A percentile compares a stretch with the other conserved stretches of the same genome.
Conservation (phyloP, 202 grass and related monocot genomes). For the Musa balbisiana region DNA sequence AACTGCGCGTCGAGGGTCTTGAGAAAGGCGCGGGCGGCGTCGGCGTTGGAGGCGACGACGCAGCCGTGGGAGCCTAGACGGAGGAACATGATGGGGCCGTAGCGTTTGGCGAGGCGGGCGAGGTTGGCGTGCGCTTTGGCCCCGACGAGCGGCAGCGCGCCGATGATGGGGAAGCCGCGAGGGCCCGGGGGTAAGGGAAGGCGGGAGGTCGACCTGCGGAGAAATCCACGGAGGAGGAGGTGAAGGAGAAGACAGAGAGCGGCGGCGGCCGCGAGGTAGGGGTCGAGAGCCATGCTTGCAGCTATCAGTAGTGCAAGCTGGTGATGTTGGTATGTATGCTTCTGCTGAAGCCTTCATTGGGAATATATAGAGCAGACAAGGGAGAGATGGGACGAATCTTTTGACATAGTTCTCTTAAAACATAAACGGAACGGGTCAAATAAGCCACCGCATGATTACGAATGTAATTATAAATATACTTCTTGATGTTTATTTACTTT, state of each 20-base stretch:
- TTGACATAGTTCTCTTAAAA: no score
- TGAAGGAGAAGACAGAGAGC: neutral
- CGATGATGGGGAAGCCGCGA: neutral
- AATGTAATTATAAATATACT: no score
- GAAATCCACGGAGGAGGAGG: neutral
- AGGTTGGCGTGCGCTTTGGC: neutral
- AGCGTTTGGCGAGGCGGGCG: neutral
- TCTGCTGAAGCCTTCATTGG: no score
- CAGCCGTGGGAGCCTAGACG: neutral
- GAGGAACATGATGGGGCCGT: constrained; percentile 8
- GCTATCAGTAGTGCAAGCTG: no score
- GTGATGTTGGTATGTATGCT: no score
- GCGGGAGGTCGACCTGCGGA: neutral
- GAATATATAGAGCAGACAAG: no score
- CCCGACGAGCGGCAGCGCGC: neutral
- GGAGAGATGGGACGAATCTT: no score
- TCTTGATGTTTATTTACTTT: no score
- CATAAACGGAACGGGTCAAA: no score
- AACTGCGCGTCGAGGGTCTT: constrained; percentile 3
- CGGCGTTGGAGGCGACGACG: neutral
- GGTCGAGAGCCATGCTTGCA: neutral
- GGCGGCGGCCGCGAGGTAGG: neutral
- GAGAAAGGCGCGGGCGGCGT: neutral
- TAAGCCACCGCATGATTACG: no score
- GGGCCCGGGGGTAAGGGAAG: constrained; percentile 3